These are phyloP conservation scores for Neolentinus lepideus DNA, from an alignment of 1,284 basidiomycete species.

Conservation along the genomic window DNA sequence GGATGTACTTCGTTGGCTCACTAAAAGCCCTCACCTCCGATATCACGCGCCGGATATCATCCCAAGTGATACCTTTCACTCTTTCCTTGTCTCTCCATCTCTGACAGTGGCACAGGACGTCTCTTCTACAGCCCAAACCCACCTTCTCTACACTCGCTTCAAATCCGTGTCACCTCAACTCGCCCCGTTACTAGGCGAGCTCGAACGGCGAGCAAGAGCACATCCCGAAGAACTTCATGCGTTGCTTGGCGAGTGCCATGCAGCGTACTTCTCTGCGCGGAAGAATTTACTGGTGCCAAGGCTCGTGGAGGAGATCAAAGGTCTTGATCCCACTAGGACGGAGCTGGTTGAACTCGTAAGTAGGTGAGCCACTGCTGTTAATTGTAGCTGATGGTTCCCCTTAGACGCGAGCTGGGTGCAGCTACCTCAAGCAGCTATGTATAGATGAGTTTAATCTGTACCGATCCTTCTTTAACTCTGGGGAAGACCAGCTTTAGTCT, in stretches of 20 bases:
- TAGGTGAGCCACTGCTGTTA: conserved; percentile 6
- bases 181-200: conserved; percentile 72
- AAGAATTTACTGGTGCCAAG: conserved; percentile 63
- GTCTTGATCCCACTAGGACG: conserved; percentile 68
- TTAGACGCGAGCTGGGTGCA: conserved; percentile 83
- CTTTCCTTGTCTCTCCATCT: conserved; percentile 3
- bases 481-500: conserved; percentile 80
- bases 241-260: conserved; percentile 78
- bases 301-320: conserved; percentile 74
- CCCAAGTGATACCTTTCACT: conserved; percentile 42
- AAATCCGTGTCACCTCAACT: conserved; percentile 62
- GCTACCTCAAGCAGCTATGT: conserved; percentile 85
- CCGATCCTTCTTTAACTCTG: conserved; percentile 79
- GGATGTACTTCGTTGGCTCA: conserved; percentile 87
- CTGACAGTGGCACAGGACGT: conserved; percentile 47
- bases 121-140: conserved; percentile 75
- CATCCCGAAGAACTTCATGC: conserved; percentile 76
- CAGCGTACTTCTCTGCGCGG: conserved; percentile 72
- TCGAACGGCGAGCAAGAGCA: conserved; percentile 67
- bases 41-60: conserved; percentile 63
- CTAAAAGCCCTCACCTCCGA: conserved; percentile 71
- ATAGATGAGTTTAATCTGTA: conserved; percentile 83
- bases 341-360: conserved; percentile 83
- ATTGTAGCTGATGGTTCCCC: not conserved
- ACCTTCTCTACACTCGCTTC: conserved; percentile 88